phyloP scores from a whole-genome alignment of 2,329 filamentous ascomycete genomes.

The Capronia coronata region DNA sequence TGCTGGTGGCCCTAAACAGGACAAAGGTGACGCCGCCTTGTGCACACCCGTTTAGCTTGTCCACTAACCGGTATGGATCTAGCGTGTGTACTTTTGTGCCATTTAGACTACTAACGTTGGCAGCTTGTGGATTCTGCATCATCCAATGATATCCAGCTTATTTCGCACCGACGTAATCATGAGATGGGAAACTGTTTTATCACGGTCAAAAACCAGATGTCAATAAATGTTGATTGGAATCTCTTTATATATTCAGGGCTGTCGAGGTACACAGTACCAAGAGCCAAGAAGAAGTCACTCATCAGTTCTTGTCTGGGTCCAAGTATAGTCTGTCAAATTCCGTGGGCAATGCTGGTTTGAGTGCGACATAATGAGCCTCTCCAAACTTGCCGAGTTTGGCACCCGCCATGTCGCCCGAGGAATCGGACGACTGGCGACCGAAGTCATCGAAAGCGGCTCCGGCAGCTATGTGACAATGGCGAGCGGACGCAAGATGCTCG shows the following conservation, averaged over 20 bases:
- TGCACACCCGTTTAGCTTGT: no score
- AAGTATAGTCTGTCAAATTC: neutral
- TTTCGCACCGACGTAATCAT: neutral
- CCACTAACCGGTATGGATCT: neutral
- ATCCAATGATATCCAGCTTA: neutral
- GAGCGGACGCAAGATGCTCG: constrained; percentile 30
- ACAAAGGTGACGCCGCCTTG: no score
- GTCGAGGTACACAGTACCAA: no score
- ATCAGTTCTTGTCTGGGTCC: neutral
- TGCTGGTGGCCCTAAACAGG: no score
- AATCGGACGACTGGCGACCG: constrained; percentile 26
- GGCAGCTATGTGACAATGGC: constrained; percentile 33
- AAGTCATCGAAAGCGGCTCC: constrained; percentile 32
- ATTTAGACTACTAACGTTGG: no score
- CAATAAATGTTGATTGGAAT: no score
- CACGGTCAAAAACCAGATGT: no score
- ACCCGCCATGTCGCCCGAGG: constrained; percentile 28
- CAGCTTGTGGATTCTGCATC: neutral
- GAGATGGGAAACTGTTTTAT: no score
- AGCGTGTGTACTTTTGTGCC: no score
- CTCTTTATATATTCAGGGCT: no score
- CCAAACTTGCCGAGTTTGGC: constrained; percentile 30
- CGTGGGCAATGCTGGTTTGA: neutral
- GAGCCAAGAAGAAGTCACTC: no score
- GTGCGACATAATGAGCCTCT: constrained; percentile 1